phyloP scores from a whole-genome alignment of 208 protist genomes.

The Leishmania turanica region DNA sequence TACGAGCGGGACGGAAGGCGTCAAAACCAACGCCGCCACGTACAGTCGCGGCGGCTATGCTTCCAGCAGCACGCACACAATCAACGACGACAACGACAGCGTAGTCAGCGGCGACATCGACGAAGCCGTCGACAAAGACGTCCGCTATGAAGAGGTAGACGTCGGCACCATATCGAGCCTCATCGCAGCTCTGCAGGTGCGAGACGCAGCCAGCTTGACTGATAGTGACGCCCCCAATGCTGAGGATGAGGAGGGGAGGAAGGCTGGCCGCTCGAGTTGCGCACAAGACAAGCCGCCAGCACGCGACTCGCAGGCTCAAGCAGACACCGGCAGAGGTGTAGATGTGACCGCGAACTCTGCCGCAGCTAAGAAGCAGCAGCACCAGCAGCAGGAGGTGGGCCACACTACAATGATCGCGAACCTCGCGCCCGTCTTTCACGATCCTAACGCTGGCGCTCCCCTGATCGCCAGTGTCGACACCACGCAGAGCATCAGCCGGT shows the following conservation, averaged over 20 bases:
- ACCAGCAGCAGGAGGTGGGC: neutral
- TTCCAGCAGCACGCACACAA: neutral
- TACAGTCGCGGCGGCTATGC: neutral
- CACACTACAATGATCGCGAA: neutral
- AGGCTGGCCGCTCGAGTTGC: neutral
- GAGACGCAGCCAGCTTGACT: neutral
- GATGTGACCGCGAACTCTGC: neutral
- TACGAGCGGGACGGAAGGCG: neutral
- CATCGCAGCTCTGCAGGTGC: slow-evolving; percentile 25
- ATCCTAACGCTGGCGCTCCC: neutral
- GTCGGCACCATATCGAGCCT: slow-evolving; percentile 33
- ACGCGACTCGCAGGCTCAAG: neutral
- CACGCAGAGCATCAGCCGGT: neutral
- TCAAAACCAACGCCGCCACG: neutral
- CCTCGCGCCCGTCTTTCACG: neutral
- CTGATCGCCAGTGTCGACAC: neutral
- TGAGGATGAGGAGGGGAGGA: slow-evolving; percentile 2
- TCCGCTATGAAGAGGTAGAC: slow-evolving; percentile 29
- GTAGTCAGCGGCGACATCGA: neutral
- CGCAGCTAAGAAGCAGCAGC: neutral
- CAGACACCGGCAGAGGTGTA: neutral
- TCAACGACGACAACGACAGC: neutral
- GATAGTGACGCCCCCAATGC: neutral
- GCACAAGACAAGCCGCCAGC: neutral
- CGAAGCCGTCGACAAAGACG: neutral